Base-by-base conservation (phyloP, 2,329 filamentous ascomycete species). In the Calonectria pseudoreteaudii region DNA sequence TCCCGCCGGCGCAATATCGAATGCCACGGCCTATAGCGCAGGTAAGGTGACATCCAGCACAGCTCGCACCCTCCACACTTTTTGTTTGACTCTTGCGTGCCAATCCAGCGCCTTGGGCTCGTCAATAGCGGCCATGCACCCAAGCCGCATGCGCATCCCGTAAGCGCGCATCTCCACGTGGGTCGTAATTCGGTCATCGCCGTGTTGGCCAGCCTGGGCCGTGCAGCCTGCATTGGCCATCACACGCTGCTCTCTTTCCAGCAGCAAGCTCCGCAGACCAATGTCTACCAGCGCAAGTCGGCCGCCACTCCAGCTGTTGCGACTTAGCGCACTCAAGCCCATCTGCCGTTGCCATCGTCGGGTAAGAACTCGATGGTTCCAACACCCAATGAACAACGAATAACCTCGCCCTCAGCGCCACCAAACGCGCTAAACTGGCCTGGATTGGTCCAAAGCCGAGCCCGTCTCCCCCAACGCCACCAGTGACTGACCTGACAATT, bases 101-200 rank as follows among this genome's bases (percentile, higher is more conserved):
- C 71, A 75, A 70, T 68, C 75, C 68, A 49, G 44, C 44, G 36
- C 56, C 56, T 65, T 74, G 71, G 71, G 62, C 52, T 68, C 66
- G 28, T 20, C 41, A 23, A 67, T 28, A 47, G 44, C 31, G 41
- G 50, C 26, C 52, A 44, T 66, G 68, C 69, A 62, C 31, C 67
- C 67, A 70, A 74, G 74, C 70, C 71, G 70, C 65, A 68, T 77
- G 71, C 69, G 49, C 71, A 73, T 74, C 70, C 68, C 73, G 74
- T 77, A 79, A 80, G 78, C 77, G 73, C 74, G 73, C 68, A 75
- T 75, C 76, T 74, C 78, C 78, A 80, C 78, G 77, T 80, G 78
- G 78, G 76, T 74, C 76, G 50, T 70, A 73, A 70, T 73, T 77
- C 79, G 79, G 79, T 70, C 77, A 75, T 79, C 74, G 60, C 79